phyloP scores from a whole-genome alignment of 2,329 filamentous ascomycete species.

The Apiospora rasikravindrae region DNA sequence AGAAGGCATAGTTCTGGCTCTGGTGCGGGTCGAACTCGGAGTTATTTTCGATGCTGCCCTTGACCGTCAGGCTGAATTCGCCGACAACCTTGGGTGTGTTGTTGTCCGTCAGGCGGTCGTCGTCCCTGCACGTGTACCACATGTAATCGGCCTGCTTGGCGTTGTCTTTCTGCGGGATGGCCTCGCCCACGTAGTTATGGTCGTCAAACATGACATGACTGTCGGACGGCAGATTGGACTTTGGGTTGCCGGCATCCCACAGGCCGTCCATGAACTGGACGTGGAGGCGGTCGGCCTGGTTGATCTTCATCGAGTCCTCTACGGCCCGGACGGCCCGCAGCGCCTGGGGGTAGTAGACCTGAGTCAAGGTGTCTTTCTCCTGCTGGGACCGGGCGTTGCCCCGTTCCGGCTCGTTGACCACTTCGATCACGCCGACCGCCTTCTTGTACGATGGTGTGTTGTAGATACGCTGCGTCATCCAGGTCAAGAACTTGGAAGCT shows the following conservation, averaged over 20 bases:
- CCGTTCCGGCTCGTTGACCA: constrained; percentile 51
- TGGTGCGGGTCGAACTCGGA: constrained; percentile 41
- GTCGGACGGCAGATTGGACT: constrained; percentile 40
- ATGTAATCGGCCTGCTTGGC: constrained; percentile 48
- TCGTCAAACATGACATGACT: constrained; percentile 52
- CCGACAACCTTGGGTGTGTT: constrained; percentile 49
- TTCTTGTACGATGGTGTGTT: constrained; percentile 40
- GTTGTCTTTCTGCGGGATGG: constrained; percentile 35
- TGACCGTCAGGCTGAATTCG: constrained; percentile 52
- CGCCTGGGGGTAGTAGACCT: constrained; percentile 50
- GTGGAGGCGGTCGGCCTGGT: constrained; percentile 45
- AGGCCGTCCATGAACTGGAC: constrained; percentile 41
- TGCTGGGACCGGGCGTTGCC: constrained; percentile 29
- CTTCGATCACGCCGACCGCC: constrained; percentile 53
- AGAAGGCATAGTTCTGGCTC: constrained; percentile 44
- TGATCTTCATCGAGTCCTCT: constrained; percentile 44
- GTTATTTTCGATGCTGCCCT: constrained; percentile 43
- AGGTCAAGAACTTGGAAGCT: constrained; percentile 48
- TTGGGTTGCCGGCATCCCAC: constrained; percentile 55
- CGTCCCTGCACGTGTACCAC: constrained; percentile 43
- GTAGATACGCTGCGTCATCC: constrained; percentile 50
- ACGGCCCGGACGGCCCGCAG: constrained; percentile 45
- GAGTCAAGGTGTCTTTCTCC: constrained; percentile 35
- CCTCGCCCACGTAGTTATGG: constrained; percentile 55
- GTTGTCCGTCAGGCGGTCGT: constrained; percentile 41